These are phyloP conservation scores for Podospora anserina DNA, from an alignment of 495 filamentous ascomycete genomes.

Conservation along the genomic window DNA sequence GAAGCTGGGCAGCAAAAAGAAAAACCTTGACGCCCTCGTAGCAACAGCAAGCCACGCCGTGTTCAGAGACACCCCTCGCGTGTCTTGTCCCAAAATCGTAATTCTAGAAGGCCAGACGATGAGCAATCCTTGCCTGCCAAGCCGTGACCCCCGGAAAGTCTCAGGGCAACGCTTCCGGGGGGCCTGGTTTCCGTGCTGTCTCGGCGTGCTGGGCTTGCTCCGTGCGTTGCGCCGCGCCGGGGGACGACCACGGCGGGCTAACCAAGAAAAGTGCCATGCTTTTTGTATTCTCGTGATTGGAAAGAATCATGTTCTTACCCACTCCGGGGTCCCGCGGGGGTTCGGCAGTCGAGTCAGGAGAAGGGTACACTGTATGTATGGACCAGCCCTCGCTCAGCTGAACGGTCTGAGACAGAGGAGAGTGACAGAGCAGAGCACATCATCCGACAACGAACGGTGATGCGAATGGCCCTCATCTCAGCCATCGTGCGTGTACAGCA, in stretches of 20 bases:
- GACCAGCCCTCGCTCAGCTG: background rate
- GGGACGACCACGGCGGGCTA: background rate
- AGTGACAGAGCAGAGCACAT: constrained; percentile 6
- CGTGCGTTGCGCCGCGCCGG: background rate
- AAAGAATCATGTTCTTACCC: constrained; percentile 4
- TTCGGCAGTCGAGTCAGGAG: constrained; percentile 21
- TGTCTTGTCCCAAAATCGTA: constrained; percentile 7
- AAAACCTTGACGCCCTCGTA: constrained; percentile 1
- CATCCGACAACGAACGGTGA: background rate
- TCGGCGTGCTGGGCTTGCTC: constrained; percentile 10
- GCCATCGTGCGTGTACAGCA: background rate
- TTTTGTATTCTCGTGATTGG: background rate
- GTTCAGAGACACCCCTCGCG: background rate
- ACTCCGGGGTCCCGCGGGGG: constrained; percentile 17
- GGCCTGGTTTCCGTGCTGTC: background rate
- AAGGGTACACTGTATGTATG: background rate
- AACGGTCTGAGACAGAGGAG: background rate
- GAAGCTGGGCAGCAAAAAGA: constrained; percentile 11
- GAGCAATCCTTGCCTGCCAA: constrained; percentile 7
- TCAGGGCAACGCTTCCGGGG: constrained; percentile 5
- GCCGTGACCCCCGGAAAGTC: constrained; percentile 7
- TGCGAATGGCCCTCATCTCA: background rate
- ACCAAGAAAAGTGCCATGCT: constrained; percentile 11
- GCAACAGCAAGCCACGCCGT: constrained; percentile 3
- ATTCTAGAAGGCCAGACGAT: constrained; percentile 13